Conservation (phyloP, 2,329 filamentous ascomycete genomes). For the Chaetomium sp. region DNA sequence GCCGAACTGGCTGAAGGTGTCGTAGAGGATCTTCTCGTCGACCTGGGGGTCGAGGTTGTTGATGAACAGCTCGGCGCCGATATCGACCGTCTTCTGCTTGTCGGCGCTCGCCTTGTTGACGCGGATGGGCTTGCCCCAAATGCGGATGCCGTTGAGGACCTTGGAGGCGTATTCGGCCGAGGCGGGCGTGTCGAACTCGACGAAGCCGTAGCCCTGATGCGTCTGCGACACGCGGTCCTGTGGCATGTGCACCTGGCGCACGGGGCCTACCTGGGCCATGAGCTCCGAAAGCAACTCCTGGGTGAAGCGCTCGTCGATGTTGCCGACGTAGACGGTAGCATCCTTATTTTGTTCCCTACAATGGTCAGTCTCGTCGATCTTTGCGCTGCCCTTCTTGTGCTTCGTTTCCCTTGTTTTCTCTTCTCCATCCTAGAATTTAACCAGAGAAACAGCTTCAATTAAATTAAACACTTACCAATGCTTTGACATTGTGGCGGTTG, state of each 20-base stretch:
- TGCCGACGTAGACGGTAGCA: conserved; percentile 95
- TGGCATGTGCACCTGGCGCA: conserved; percentile 95
- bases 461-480: conserved; percentile 24
- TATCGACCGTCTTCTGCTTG: conserved; percentile 87
- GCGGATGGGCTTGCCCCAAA: conserved; percentile 90
- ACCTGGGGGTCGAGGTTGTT: conserved; percentile 93
- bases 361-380: background rate
- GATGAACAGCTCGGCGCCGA: conserved; percentile 94
- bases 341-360: conserved; percentile 93
- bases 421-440: background rate
- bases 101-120: conserved; percentile 92
- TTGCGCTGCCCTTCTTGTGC: too few species aligned
- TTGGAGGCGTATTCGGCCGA: conserved; percentile 95
- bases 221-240: conserved; percentile 96
- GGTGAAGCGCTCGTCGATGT: conserved; percentile 92
- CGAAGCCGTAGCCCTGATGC: conserved; percentile 97
- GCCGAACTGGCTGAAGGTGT: conserved; percentile 89
- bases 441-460: too few species aligned
- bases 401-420: too few species aligned
- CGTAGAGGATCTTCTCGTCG: conserved; percentile 91
- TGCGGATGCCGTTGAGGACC: conserved; percentile 90
- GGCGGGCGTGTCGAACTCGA: conserved; percentile 92
- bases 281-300: conserved; percentile 92
- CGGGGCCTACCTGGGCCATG: conserved; percentile 95
- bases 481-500: conserved; percentile 24